Base-by-base conservation (phyloP, 225 moss, liverwort and hornwort genomes). In the Bryum argenteum region DNA sequence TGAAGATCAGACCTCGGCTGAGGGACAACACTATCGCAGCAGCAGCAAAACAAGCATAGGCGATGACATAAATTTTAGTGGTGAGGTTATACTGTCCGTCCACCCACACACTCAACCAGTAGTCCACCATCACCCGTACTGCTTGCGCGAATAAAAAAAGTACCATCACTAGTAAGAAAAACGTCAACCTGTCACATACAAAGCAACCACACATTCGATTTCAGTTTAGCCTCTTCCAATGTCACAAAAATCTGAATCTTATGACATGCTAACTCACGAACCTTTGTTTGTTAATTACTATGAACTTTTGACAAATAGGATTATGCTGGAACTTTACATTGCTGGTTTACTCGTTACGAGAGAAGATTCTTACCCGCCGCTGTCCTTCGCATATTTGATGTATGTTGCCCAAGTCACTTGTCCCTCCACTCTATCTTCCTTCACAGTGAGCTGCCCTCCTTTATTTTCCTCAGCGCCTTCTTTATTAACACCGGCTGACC, bases 111-210 rank as follows among this genome's bases (percentile, higher is more conserved):
- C 87, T 86, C 18, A 98, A 17, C 94, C 98, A 98, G 60, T 85
- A 94, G 70, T 98, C 94, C 61, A 86, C 81, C 88, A 91, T 89
- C 21, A 98, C 92, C 38, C 98, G 85, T 58, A 94, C 89, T 60
- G 92, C 82, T 84, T 94, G 94, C 54, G 79, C 88, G 68, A 89
- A 66, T 10, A 85, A 8, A 74, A 94, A 91, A 8, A 89, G 18
- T 15, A 71, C 16, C 3, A 71, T 18, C 40, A 91, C 71, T 10
- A 82, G 19, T 16, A 51, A 61, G 62, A 84, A 67, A 44, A 92
- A 81, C 23, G 51, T 2, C 62, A 83, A 67, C 65, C 85, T 88
- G 80, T 21, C 17, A 24, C 75, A 59, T 48, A 50, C 1, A 22
- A 42, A 42, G 5, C 5, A 53, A 50, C 62, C 11, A 50, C 22